Evolutionary conservation across 331 rosid genomes (phyloP), one percentile per base, ranked within the genome.

Genomic region (Dryas integrifolia): DNA sequence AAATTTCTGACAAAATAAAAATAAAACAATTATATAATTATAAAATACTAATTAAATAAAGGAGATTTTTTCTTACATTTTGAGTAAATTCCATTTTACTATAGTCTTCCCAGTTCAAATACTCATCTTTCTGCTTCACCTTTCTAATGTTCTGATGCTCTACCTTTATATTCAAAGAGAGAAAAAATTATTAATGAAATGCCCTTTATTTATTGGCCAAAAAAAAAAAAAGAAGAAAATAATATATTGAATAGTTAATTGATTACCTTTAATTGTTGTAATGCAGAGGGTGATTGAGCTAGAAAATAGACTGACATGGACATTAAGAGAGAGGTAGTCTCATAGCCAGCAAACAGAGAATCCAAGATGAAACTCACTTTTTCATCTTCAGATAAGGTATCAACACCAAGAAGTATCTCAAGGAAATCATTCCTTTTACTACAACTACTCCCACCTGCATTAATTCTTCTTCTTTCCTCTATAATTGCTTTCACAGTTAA

Each of bases 261-360:
- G 4, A 12, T 53, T 74, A 79, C 84, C 80, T 80, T 75, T 64
- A 80, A 53, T 30, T 50, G 73, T 38, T 80, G 64, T 40, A 80
- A 64, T 43, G 84, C 72, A 62, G 62, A 51, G 58, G 84, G 77
- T 64, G 80, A 80, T 49, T 75, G 84, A 71, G 74, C 24, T 39
- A 80, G 80, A 70, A 80, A 80, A 64, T 56, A 65, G 49, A 80
- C 84, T 13, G 50, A 77, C 84, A 80, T 56, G 64, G 77, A 48
- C 77, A 80, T 53, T 58, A 80, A 63, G 46, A 80, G 58, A 75
- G 80, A 75, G 63, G 84, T 80, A 5, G 80, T 80, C 56, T 80
- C 84, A 70, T 80, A 80, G 69, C 84, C 84, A 75, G 80, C 84
- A 77, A 80, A 70, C 7, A 75, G 77, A 70, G 80, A 70, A 69